Conservation (phyloP, 805 yeast genomes). For the Cyberlindnera saturnus region DNA sequence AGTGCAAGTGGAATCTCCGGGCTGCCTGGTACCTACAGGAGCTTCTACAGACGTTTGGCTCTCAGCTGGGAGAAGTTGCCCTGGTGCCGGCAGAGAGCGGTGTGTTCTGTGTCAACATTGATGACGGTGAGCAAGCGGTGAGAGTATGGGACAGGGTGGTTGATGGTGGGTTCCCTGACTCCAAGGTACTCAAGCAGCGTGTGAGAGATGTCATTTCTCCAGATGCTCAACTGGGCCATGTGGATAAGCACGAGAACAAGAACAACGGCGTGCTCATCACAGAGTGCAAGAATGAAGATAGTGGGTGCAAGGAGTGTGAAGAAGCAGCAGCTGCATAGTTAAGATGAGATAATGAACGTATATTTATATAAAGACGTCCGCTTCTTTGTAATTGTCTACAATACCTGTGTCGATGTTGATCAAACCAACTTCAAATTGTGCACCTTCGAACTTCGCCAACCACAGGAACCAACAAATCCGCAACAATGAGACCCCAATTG, state of each 20-base stretch:
- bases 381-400: too few relatives aligned
- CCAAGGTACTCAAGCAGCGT: constrained; percentile 66
- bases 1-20: constrained; percentile 83
- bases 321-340: not conserved
- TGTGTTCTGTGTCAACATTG: constrained; percentile 55
- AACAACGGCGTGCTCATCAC: constrained; percentile 15
- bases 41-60: constrained; percentile 72
- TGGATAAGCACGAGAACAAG: constrained; percentile 34
- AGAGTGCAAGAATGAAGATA: not conserved
- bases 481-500: not conserved
- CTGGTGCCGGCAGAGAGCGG: constrained; percentile 45
- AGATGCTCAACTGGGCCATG: constrained; percentile 51
- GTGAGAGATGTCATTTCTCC: constrained; percentile 60
- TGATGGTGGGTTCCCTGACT: constrained; percentile 81
- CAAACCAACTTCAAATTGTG: too few relatives aligned
- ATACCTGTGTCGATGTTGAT: too few relatives aligned
- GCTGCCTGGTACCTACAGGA: constrained; percentile 89
- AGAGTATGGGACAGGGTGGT: constrained; percentile 56
- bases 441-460: not conserved
- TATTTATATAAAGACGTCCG: too few relatives aligned
- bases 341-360: too few relatives aligned
- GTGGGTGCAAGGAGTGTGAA: constrained; percentile 18
- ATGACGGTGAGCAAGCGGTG: constrained; percentile 25
- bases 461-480: not conserved
- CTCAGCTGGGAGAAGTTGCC: constrained; percentile 47